Evolutionary conservation across 2,329 filamentous ascomycete species (phyloP).

Genomic region (Pochonia chlamydosporia): DNA sequence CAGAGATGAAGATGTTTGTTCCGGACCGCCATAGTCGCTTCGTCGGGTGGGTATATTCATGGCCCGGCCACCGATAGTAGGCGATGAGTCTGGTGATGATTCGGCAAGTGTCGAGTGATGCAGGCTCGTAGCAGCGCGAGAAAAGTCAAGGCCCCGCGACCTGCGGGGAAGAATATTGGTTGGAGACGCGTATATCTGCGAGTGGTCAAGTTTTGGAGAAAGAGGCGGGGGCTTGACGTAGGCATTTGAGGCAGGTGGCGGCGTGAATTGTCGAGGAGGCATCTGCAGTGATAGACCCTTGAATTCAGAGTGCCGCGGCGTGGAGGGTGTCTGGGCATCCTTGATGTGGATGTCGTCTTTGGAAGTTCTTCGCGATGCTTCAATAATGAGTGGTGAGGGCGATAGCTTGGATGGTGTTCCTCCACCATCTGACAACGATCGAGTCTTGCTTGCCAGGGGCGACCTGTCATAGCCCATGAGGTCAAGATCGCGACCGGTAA

Average conservation of each 20-base stretch:
- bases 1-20: constrained; percentile 64
- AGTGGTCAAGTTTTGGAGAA: constrained; percentile 80
- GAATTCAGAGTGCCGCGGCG: constrained; percentile 64
- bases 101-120: constrained; percentile 94
- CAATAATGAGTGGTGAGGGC: constrained; percentile 51
- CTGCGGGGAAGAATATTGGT: constrained; percentile 83
- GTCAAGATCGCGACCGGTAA: constrained; percentile 7
- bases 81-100: constrained; percentile 84
- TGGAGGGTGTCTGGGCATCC: constrained; percentile 48
- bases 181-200: constrained; percentile 80
- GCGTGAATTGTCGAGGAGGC: constrained; percentile 28
- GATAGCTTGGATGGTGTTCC: constrained; percentile 50
- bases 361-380: constrained; percentile 48
- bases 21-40: constrained; percentile 42
- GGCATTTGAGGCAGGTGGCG: constrained; percentile 28
- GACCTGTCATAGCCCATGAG: constrained; percentile 22
- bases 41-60: constrained; percentile 56
- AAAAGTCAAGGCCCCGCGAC: constrained; percentile 88
- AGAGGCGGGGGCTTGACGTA: constrained; percentile 58
- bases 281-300: constrained; percentile 49
- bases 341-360: constrained; percentile 62
- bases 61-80: constrained; percentile 65
- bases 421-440: constrained; percentile 61
- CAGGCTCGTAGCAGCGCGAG: constrained; percentile 84
- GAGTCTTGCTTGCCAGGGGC: constrained; percentile 42